Base-by-base conservation (phyloP, 164 flowering plant species). In the Cinnamomum chago region DNA sequence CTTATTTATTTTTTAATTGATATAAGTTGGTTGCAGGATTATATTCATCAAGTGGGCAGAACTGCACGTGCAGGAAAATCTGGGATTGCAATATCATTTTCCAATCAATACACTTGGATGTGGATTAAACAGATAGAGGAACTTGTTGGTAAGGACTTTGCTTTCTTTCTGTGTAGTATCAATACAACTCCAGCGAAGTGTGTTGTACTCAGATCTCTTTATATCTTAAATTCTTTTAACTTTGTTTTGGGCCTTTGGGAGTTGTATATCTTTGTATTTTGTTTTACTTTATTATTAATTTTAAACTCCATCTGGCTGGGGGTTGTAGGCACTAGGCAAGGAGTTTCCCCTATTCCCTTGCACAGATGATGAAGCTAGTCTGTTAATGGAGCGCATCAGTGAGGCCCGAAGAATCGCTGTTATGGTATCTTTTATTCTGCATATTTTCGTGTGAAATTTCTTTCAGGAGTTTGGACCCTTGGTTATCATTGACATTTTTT, bases 31-130 rank as follows among this genome's bases (percentile, higher is more conserved):
- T 17, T 75, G 47, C 87, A 95, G 99, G 95, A 93, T 81, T 95
- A 95, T 73, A 87, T 92, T 65, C 99, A 95, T 80, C 85, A 98
- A 52, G 99, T 95, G n/a, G 99, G 99, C 72, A 90, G 99, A 86
- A 95, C 99, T 68, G 99, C 99, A 77, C 92, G 99, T 77, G 99
- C 99, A 10, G 98, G 97, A 33, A 81, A 97, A 72, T 89, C 97
- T 62, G 99, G 99, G 28, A 82, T 92, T 72, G 98, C 97, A 14
- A 89, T 95, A 75, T 95, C 98, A 17, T 78, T 95, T 17, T 92
- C 90, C 23, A 89, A 88, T 84, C 98, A 95, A 75, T 95, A 90
- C 71, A 95, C 92, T 79, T 22, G 92, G 79, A 96, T 87, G 82
- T 90, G 94, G 96, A 92, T 86, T 81, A 2, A 85, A 17, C 96